Conservation (phyloP, 305 asterid genomes). For the Ilex paraguariensis region DNA sequence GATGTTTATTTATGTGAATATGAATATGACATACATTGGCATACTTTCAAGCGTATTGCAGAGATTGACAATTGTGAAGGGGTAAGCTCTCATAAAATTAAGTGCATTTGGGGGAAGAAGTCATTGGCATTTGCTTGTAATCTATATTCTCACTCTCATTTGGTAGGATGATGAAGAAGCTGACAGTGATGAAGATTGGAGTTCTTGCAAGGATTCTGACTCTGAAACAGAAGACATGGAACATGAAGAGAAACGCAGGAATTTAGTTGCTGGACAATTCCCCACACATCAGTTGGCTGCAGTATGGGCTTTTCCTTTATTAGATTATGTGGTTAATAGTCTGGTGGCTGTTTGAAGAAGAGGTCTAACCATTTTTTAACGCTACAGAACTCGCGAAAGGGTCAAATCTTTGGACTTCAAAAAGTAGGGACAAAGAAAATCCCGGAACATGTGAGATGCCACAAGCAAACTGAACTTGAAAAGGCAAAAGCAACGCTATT, state of each 20-base stretch:
- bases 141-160: slow-evolving; percentile 8
- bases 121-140: not conserved
- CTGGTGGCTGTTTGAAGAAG: slow-evolving; percentile 15
- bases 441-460: slow-evolving; percentile 84
- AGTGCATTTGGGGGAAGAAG: too few relatives aligned
- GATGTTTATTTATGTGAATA: slow-evolving; percentile 93
- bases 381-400: slow-evolving; percentile 76
- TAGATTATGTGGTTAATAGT: slow-evolving; percentile 8
- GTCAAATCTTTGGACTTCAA: slow-evolving; percentile 75
- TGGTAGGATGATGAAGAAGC: slow-evolving; percentile 65
- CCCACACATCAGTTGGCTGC: slow-evolving; percentile 67
- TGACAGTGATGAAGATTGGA: slow-evolving; percentile 59
- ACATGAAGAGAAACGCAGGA: slow-evolving; percentile 43
- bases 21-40: slow-evolving; percentile 82
- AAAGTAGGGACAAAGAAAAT: slow-evolving; percentile 83
- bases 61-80: slow-evolving; percentile 52
- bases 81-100: slow-evolving; percentile 30
- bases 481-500: slow-evolving; percentile 87
- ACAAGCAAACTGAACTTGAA: slow-evolving; percentile 85
- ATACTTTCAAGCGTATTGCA: slow-evolving; percentile 84
- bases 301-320: slow-evolving; percentile 33
- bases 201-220: slow-evolving; percentile 42
- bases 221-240: slow-evolving; percentile 52
- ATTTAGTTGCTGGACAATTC: slow-evolving; percentile 31
- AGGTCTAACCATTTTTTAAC: slow-evolving; percentile 22